phyloP scores from a whole-genome alignment of 1,284 basidiomycete species.

The Cryptococcus sp. region DNA sequence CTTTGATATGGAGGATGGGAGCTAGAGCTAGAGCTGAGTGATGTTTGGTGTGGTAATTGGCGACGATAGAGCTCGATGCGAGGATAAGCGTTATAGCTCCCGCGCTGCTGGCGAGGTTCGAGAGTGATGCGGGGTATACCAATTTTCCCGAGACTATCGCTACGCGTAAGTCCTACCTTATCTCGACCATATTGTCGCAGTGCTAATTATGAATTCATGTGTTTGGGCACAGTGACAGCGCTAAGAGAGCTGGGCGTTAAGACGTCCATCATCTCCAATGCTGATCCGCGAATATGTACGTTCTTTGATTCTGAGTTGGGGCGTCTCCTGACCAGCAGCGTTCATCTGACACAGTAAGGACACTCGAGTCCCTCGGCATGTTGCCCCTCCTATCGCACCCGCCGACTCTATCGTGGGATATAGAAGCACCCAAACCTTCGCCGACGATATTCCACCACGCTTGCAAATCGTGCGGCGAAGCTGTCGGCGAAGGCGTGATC shows the following conservation, averaged over 20 bases:
- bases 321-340: background rate
- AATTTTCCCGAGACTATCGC: constrained; percentile 48
- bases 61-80: constrained; percentile 26
- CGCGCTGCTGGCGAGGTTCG: constrained; percentile 45
- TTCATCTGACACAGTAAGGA: constrained; percentile 30
- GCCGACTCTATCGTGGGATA: constrained; percentile 49
- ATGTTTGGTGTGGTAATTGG: background rate
- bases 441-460: constrained; percentile 42
- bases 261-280: constrained; percentile 50
- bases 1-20: background rate
- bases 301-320: too few species aligned
- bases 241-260: constrained; percentile 41
- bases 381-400: constrained; percentile 36
- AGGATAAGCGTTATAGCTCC: constrained; percentile 28
- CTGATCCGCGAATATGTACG: constrained; percentile 51
- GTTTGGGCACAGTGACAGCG: constrained; percentile 30
- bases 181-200: background rate
- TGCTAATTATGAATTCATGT: too few species aligned
- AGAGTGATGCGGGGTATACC: constrained; percentile 48
- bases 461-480: constrained; percentile 29
- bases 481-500: constrained; percentile 40
- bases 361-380: constrained; percentile 44
- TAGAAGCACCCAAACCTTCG: constrained; percentile 48
- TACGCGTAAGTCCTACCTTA: constrained; percentile 27
- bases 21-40: background rate